phyloP scores from a whole-genome alignment of 345 rosid species.

The Leavenworthia alabamica region DNA sequence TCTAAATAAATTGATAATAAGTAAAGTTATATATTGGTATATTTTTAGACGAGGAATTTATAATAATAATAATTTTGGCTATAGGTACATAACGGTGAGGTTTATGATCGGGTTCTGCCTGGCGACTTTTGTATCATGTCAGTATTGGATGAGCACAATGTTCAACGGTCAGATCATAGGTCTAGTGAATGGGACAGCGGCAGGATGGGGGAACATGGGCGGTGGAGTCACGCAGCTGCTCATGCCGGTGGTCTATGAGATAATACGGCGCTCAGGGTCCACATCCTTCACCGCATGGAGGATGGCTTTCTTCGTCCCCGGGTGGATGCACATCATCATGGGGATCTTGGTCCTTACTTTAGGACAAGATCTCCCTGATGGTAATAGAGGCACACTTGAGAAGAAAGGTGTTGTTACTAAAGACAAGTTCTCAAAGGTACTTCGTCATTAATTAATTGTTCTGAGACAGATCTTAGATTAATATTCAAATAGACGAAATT shows the following conservation, averaged over 20 bases:
- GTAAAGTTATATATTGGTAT: neutral
- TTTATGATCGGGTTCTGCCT: constrained; percentile 95
- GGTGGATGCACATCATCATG: constrained; percentile 59
- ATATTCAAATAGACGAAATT: neutral
- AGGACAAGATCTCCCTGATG: constrained; percentile 93
- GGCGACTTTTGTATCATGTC: constrained; percentile 87
- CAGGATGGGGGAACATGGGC: constrained; percentile 96
- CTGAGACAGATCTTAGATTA: neutral
- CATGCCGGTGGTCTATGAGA: constrained; percentile 76
- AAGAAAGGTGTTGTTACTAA: constrained; percentile 68
- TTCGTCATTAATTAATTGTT: neutral
- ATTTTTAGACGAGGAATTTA: neutral
- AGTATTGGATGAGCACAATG: constrained; percentile 98
- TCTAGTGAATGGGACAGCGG: constrained; percentile 82
- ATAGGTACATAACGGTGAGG: constrained; percentile 52
- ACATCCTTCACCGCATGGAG: constrained; percentile 90
- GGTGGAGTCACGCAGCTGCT: constrained; percentile 84
- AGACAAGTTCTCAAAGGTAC: constrained; percentile 73
- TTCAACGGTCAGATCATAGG: constrained; percentile 83
- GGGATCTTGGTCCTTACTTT: constrained; percentile 68
- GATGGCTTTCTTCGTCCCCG: constrained; percentile 78
- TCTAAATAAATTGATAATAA: neutral
- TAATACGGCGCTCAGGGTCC: constrained; percentile 44
- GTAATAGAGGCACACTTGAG: constrained; percentile 58
- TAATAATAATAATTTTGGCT: neutral